Evolutionary conservation across 345 rosid genomes (phyloP).

Genomic region (Acer campestre): DNA sequence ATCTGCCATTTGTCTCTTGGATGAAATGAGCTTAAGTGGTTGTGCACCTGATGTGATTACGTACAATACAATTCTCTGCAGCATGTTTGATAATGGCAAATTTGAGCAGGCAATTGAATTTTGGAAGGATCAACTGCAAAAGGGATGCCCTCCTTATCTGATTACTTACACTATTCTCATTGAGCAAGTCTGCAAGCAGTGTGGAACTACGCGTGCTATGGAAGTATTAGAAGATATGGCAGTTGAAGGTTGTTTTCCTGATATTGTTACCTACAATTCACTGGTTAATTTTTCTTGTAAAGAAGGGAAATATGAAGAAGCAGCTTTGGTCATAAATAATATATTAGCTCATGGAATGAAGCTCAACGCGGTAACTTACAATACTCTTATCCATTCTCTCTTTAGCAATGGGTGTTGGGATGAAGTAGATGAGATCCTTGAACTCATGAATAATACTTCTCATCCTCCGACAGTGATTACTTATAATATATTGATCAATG

Average conservation of each 20-base stretch:
- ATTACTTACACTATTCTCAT: constrained; percentile 69
- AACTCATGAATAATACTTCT: constrained; percentile 53
- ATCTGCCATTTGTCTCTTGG: constrained; percentile 60
- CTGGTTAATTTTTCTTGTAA: constrained; percentile 65
- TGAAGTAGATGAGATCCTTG: constrained; percentile 67
- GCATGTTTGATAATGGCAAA: constrained; percentile 57
- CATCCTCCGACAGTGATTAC: constrained; percentile 65
- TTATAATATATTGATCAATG: constrained; percentile 80
- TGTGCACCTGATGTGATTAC: constrained; percentile 79
- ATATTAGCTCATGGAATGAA: constrained; percentile 63
- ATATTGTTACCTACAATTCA: constrained; percentile 71
- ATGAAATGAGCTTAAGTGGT: constrained; percentile 82
- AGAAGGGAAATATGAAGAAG: constrained; percentile 58
- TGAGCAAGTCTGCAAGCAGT: constrained; percentile 73
- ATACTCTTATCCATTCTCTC: constrained; percentile 75
- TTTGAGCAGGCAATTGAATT: constrained; percentile 64
- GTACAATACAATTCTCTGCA: constrained; percentile 69
- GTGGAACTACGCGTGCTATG: constrained; percentile 67
- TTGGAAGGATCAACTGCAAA: constrained; percentile 67
- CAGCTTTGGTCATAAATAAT: constrained; percentile 51
- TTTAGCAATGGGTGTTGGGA: constrained; percentile 65
- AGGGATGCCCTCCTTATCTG: constrained; percentile 75
- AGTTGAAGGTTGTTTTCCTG: constrained; percentile 77
- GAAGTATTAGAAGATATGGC: constrained; percentile 82
- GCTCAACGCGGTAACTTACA: constrained; percentile 68